These are phyloP conservation scores for Zymoseptoria brevis DNA, from an alignment of 2,329 filamentous ascomycete species.

Conservation along the genomic window DNA sequence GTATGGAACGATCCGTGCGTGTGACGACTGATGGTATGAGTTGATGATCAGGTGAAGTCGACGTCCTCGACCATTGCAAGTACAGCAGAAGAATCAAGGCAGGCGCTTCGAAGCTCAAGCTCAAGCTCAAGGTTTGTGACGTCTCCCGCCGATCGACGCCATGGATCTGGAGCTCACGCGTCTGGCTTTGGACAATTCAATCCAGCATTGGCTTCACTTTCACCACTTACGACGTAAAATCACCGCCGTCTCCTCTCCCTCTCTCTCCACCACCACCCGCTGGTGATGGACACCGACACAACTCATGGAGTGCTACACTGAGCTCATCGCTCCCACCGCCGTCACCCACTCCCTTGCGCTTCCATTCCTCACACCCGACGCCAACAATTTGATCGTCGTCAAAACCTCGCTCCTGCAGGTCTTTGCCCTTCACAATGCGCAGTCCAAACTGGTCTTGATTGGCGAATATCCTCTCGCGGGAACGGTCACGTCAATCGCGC, in stretches of 20 bases:
- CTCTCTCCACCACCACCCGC: too few species aligned
- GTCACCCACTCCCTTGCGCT: slow-evolving; percentile 80
- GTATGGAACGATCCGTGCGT: background rate
- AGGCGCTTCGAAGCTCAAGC: background rate
- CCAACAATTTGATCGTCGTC: slow-evolving; percentile 80
- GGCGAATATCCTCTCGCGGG: slow-evolving; percentile 78
- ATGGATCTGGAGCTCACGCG: background rate
- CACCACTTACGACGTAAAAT: background rate
- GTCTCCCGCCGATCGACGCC: background rate
- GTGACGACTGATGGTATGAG: background rate
- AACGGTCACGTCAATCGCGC: slow-evolving; percentile 72
- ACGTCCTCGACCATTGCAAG: background rate
- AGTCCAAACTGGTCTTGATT: slow-evolving; percentile 66
- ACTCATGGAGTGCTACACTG: slow-evolving; percentile 92
- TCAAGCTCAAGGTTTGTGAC: background rate
- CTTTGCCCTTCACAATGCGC: slow-evolving; percentile 43
- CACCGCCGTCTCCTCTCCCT: background rate
- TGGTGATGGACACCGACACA: background rate
- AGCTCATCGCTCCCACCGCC: slow-evolving; percentile 87
- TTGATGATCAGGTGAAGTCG: background rate
- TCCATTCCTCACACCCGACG: slow-evolving; percentile 65
- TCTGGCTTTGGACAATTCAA: background rate
- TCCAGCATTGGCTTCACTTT: background rate
- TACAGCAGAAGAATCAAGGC: background rate
- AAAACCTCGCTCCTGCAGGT: slow-evolving; percentile 91